phyloP scores from a whole-genome alignment of 2,329 filamentous ascomycete species.

The Colletotrichum euphorbiae region DNA sequence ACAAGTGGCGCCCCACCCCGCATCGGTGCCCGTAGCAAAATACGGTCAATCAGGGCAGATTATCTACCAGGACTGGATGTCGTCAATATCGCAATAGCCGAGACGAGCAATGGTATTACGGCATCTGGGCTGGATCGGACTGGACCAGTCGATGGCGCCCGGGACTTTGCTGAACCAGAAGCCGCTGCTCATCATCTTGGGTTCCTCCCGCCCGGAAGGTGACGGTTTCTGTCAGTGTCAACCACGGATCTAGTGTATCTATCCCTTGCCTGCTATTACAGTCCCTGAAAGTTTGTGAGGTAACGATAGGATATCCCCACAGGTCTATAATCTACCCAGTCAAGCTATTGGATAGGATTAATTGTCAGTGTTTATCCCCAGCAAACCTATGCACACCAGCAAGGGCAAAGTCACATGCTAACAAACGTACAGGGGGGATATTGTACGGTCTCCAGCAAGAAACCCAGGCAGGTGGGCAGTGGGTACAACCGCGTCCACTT shows the following conservation, averaged over 20 bases:
- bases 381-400: no score
- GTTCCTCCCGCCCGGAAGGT: conserved; percentile 1
- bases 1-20: conserved; percentile 12
- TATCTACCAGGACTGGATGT: not conserved
- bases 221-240: conserved; percentile 9
- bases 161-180: not conserved
- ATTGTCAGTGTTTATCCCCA: no score
- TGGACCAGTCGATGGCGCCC: conserved; percentile 1
- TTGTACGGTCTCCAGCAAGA: not conserved
- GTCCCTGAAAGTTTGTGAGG: no score
- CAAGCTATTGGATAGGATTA: no score
- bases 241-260: conserved; percentile 4
- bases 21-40: conserved; percentile 6
- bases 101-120: conserved; percentile 9
- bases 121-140: conserved; percentile 16
- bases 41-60: not conserved
- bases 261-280: conserved; percentile 21
- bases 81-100: not conserved
- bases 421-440: no score
- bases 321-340: no score
- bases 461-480: conserved; percentile 11
- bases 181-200: conserved; percentile 27
- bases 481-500: conserved; percentile 13
- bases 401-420: no score
- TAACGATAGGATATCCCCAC: no score